Base-by-base conservation (phyloP, 139 green algal species). In the Tetratostichococcus sp. region DNA sequence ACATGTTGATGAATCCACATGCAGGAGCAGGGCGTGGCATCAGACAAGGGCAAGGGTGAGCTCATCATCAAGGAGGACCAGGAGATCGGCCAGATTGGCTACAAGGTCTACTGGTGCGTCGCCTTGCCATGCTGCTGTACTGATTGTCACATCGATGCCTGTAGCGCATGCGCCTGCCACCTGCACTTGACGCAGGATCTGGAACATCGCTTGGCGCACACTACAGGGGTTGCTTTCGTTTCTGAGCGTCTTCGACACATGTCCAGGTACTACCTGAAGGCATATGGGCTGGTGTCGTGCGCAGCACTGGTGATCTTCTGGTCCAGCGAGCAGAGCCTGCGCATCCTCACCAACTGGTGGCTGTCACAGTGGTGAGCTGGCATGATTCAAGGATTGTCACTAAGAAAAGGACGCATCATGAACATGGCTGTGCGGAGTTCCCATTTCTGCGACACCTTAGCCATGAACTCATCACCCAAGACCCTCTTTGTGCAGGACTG, bases 281-380 rank as follows among this genome's bases (percentile, higher is more conserved):
- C 69, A 6, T 88, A 88, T 67, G 83, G 83, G 28, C 33, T 80
- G 68, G 21, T 77, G 32, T 68, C 78, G 32, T 76, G 83, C 42
- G 8, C 75, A 23, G 11, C 33, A 5, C 70, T 87, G 30, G 39
- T 83, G 43, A 26, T 76, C 31, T 71, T 84, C 30, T 87, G 83
- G 83, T 80, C 79, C 65, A 75, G 68, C 31, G 83, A 87, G 71
- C 80, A 87, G 73, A 69, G 77, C 32, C n/a, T 71, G 26, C 75
- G 79, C 43, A 74, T 87, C 28, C 74, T 88, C 32, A 88, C 83
- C 67, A 87, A 83, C 75, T 88, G 83, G 83, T 88, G 72, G 66
- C 75, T 88, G 22, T 78, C 70, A 26, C 71, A 33, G 65, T 88
- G 83, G 83, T 62, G 50, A 62, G 50, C 39, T n/a, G n/a, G n/a